A percentile compares a stretch with the other conserved stretches of the same genome.
Conservation (phyloP, 805 yeast genomes). For the Saturnispora hagleri region DNA sequence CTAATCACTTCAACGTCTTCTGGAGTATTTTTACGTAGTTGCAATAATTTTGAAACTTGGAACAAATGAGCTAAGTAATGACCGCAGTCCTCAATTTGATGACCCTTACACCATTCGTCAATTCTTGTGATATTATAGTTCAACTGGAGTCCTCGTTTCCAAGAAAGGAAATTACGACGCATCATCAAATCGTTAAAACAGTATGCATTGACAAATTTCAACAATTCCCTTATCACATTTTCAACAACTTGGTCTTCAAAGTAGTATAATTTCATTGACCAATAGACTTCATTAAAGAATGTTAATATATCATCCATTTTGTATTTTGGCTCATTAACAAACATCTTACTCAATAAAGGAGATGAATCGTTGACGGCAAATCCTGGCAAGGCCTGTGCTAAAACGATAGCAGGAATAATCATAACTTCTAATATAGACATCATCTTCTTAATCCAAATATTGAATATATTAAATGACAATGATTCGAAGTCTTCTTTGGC, state of each 20-base stretch:
- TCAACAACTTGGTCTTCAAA: constrained; percentile 78
- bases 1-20: constrained; percentile 87
- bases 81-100: constrained; percentile 81
- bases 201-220: constrained; percentile 80
- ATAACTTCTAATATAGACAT: constrained; percentile 84
- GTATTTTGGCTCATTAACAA: constrained; percentile 59
- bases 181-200: constrained; percentile 93
- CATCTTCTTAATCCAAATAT: constrained; percentile 94
- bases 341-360: constrained; percentile 77
- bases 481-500: constrained; percentile 92
- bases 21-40: constrained; percentile 78
- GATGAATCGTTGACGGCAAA: constrained; percentile 78
- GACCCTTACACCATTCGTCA: constrained; percentile 97
- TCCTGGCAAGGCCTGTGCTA: constrained; percentile 93
- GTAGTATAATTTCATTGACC: constrained; percentile 88
- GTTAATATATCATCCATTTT: constrained; percentile 93
- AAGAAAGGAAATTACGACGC: constrained; percentile 88
- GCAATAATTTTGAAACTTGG: constrained; percentile 89
- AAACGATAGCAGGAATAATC: constrained; percentile 89
- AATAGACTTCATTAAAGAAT: constrained; percentile 80
- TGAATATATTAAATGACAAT: constrained; percentile 85
- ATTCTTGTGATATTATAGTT: constrained; percentile 93
- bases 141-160: constrained; percentile 97
- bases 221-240: constrained; percentile 73
- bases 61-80: constrained; percentile 75